Evolutionary conservation across 371 early-diverging fungal species (phyloP), one percentile per base, ranked within the genome.

Genomic region (Syncephalastrum contaminatum): DNA sequence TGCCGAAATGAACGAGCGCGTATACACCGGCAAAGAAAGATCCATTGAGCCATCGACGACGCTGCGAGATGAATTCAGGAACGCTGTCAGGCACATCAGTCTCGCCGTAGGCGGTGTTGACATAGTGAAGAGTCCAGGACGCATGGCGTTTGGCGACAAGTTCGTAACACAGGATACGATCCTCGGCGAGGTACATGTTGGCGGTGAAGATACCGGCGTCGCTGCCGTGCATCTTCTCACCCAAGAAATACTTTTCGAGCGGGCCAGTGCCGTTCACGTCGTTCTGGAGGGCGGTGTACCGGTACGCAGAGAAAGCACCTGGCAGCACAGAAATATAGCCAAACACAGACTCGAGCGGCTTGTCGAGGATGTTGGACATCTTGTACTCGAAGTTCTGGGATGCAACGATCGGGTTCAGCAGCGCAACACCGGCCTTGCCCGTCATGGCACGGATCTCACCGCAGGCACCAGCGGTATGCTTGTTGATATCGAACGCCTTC

Each of bases 321-420:
- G 96, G 96, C 25, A 95, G 78, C 53, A 97, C 98, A 2, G 94
- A 91, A 65, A 97, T 96, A 67, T 93, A 96, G 16, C 98, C 98
- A 81, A 94, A 94, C n/a, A 93, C 90, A 5, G 93, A 92, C 75
- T 97, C 98, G 16, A 97, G 79, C 1, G 97, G 97, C 74, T 97
- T 97, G 78, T 97, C 98, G n/a, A 97, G 81, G 66, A 97, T 96
- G 68, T 97, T 97, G 60, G 91, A 90, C 88, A 96, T 94, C 65
- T 94, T 94, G 83, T 93, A 94, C 72, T 88, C 95, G 78, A 96
- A 96, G 75, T 95, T 93, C 67, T 96, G 96, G 1, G 93, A 85
- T 1, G 95, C 96, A 0, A 94, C 90, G 54, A 95, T 64, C 4
- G 94, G 94, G 58, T 93, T 93, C 44, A 88, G 50, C 24, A 92